Conservation (phyloP, 805 yeast species). For the Saccharomyces eubayanus region DNA sequence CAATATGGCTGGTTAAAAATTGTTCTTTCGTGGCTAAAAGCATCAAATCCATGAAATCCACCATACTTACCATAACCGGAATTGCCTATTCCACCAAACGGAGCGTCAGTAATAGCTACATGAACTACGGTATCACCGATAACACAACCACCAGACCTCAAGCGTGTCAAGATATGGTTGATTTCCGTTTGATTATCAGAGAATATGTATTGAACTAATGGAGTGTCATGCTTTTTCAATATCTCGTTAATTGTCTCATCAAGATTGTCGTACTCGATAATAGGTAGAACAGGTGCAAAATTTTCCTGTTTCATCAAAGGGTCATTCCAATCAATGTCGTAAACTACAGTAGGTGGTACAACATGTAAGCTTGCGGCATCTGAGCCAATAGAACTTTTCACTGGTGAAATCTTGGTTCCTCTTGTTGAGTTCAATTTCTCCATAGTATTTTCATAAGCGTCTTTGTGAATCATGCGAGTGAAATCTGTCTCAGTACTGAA, state of each 20-base stretch:
- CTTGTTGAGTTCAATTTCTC: constrained; percentile 39
- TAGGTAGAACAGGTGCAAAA: constrained; percentile 81
- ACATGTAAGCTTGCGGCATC: constrained; percentile 39
- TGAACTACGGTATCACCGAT: constrained; percentile 70
- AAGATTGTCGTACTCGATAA: constrained; percentile 45
- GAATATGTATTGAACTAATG: constrained; percentile 73
- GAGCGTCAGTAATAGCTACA: constrained; percentile 57
- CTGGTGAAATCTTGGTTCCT: constrained; percentile 33
- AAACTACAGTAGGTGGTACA: constrained; percentile 62
- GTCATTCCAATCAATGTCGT: constrained; percentile 57
- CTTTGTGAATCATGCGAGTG: constrained; percentile 54
- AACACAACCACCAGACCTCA: constrained; percentile 66
- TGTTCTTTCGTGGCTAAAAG: constrained; percentile 73
- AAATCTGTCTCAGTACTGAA: constrained; percentile 34
- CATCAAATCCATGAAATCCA: constrained; percentile 57
- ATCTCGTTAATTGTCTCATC: constrained; percentile 39
- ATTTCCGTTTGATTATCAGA: constrained; percentile 41
- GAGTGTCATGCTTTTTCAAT: constrained; percentile 52
- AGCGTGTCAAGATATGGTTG: constrained; percentile 38
- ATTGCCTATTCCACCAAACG: constrained; percentile 86
- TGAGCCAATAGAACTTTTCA: constrained; percentile 37
- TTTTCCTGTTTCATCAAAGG: constrained; percentile 65
- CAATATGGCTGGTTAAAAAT: constrained; percentile 55
- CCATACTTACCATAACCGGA: constrained; percentile 84
- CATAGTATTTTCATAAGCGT: constrained; percentile 42